Evolutionary conservation across 208 protist species (phyloP), one percentile per base, ranked within the genome.

Genomic region (Crithidia thermophila): DNA sequence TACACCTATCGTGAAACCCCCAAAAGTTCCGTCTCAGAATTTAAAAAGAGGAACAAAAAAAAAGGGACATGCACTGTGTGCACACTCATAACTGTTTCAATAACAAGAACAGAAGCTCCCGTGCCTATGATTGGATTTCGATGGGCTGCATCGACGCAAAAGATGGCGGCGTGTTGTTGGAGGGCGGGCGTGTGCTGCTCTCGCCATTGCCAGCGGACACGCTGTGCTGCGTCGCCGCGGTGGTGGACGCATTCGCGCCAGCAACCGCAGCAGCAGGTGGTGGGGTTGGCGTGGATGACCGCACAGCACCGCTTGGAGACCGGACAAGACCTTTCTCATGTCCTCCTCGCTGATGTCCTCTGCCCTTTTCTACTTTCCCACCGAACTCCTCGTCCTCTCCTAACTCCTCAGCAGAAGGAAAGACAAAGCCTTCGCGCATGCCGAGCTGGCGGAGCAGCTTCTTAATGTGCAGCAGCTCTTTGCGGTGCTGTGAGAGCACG

Each of bases 401-500:
- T 36, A 61, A 34, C 6, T 65, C 59, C n/a, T 57, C 55, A 8
- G 7, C 47, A 0, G 69, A 34, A 6, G 67, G 56, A n/a, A 72
- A 36, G 2, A 73, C 49, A 11, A 82, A 76, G 4, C 82, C 77
- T 45, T 84, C 84, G 11, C 83, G 70, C 30, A 89, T 40, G 6
- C 87, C 85, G n/a, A 93, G 74, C 23, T 83, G 75, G 2, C 79
- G 57, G 16, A 96, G 75, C 47, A 91, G 33, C 33, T 85, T 80
- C 36, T 87, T 82, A 59, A 96, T 94, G 33, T 79, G 81, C 27
- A 94, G 76, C 11, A 96, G 80, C 66, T 96, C 87, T 8, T 75
- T 70, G 2, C 90, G 81, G 58, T 96, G 90, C 33, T 79, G 67
- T 28, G 82, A 88, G 14, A 96, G 61, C 2, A 86, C 50, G 14